phyloP scores from a whole-genome alignment of 176 grass and related monocot genomes.

The Tillandsia fasciculata region DNA sequence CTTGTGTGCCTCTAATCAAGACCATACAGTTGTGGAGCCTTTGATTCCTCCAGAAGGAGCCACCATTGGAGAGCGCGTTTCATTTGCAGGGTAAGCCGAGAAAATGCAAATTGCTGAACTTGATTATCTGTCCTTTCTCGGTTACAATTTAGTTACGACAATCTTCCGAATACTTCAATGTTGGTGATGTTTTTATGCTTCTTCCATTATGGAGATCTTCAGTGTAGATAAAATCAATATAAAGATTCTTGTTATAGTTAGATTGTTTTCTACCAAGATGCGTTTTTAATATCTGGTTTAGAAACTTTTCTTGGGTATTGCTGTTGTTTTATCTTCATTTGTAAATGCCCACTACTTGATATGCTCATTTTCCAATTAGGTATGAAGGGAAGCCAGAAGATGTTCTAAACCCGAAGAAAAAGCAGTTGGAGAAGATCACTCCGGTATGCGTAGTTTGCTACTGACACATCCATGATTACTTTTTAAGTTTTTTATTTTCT shows the following conservation, averaged over 20 bases:
- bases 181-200: too few species aligned
- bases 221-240: too few species aligned
- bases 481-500: neutral
- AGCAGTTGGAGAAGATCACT: constrained; percentile 94
- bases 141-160: neutral
- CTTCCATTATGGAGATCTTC: neutral
- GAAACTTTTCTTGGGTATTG: too few species aligned
- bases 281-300: too few species aligned
- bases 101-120: neutral
- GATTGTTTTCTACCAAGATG: too few species aligned
- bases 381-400: constrained; percentile 78
- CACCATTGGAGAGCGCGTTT: constrained; percentile 74
- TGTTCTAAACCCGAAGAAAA: constrained; percentile 98
- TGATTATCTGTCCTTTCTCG: neutral
- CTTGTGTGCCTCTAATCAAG: constrained; percentile 79
- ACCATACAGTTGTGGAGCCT: constrained; percentile 85
- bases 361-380: constrained; percentile 26
- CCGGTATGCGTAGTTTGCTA: constrained; percentile 35
- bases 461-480: neutral
- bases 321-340: too few species aligned
- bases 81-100: constrained; percentile 70
- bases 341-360: too few species aligned
- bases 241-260: too few species aligned
- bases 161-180: neutral
- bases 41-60: constrained; percentile 88